A percentile compares a stretch with the other conserved stretches of the same genome.
Conservation (phyloP, 805 yeast genomes). For the Dipodascopsis uninucleata region DNA sequence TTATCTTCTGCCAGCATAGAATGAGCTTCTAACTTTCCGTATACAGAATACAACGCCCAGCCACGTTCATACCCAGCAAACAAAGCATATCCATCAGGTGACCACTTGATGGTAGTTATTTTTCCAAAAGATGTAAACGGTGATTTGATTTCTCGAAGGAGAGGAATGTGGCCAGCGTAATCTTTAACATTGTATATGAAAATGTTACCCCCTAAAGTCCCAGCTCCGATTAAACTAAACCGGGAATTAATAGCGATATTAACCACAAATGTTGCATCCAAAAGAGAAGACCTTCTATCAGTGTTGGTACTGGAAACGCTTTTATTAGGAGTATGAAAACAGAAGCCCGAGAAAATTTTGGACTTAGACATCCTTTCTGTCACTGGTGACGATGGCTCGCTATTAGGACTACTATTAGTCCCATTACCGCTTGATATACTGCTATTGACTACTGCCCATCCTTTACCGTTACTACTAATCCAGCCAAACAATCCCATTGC, state of each 20-base stretch:
- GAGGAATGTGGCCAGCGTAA: constrained; percentile 34
- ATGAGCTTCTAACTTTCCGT: constrained; percentile 47
- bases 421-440: too few relatives aligned
- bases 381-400: constrained; percentile 9
- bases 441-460: constrained; percentile 28
- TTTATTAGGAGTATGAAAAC: constrained; percentile 11
- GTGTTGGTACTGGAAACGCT: constrained; percentile 11
- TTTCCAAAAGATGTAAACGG: constrained; percentile 32
- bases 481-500: constrained; percentile 36
- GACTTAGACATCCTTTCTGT: constrained; percentile 12
- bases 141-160: constrained; percentile 35
- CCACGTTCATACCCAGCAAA: constrained; percentile 40
- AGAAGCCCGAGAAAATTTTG: constrained; percentile 16
- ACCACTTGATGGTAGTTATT: constrained; percentile 35
- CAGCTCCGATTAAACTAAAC: constrained; percentile 43
- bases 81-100: constrained; percentile 39
- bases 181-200: constrained; percentile 40
- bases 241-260: constrained; percentile 41
- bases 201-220: constrained; percentile 40
- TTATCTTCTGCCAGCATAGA: constrained; percentile 35
- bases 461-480: constrained; percentile 31
- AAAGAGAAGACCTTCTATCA: background rate
- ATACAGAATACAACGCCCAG: constrained; percentile 48
- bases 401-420: too few relatives aligned
- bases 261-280: constrained; percentile 23